Percentiles rank a stretch among this genome's conserved stretches.
These are phyloP conservation scores for Coemansia sp. DNA, from an alignment of 192 early-diverging fungal species.

Conservation along the genomic window DNA sequence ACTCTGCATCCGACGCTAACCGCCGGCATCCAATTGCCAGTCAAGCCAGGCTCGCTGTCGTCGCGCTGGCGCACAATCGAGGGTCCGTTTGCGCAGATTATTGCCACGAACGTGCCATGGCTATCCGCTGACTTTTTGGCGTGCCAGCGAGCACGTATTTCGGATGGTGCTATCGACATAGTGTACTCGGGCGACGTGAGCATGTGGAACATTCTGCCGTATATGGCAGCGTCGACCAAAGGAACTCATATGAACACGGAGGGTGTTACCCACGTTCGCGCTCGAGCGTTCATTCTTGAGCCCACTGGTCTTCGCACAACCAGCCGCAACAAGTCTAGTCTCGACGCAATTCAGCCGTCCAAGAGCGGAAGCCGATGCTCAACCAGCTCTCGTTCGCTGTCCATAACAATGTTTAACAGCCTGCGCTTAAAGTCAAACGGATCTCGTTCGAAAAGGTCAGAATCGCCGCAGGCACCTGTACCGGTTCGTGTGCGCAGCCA, in stretches of 20 bases:
- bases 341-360: conserved; percentile 20
- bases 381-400: conserved; percentile 10
- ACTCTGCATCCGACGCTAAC: conserved; percentile 48
- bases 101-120: conserved; percentile 65
- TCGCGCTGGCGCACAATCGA: conserved; percentile 57
- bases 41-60: conserved; percentile 32
- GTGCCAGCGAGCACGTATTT: conserved; percentile 52
- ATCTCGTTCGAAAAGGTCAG: neutral
- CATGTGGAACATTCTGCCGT: conserved; percentile 42
- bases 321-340: conserved; percentile 19
- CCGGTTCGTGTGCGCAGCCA: conserved; percentile 52
- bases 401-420: conserved; percentile 21
- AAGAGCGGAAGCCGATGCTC: neutral
- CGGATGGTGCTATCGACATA: conserved; percentile 56
- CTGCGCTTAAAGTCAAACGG: conserved; percentile 11
- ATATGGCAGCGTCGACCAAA: conserved; percentile 45
- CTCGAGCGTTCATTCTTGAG: conserved; percentile 61
- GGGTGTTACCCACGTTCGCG: conserved; percentile 45
- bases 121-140: conserved; percentile 57
- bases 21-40: conserved; percentile 42
- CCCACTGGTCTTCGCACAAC: conserved; percentile 56
- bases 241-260: conserved; percentile 54
- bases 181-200: conserved; percentile 53
- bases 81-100: conserved; percentile 55
- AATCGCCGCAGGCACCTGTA: conserved; percentile 28